Percentiles rank a stretch among this genome's conserved stretches.
phyloP scores from a whole-genome alignment of 139 green algal genomes.

The Yamagishiella unicocca region DNA sequence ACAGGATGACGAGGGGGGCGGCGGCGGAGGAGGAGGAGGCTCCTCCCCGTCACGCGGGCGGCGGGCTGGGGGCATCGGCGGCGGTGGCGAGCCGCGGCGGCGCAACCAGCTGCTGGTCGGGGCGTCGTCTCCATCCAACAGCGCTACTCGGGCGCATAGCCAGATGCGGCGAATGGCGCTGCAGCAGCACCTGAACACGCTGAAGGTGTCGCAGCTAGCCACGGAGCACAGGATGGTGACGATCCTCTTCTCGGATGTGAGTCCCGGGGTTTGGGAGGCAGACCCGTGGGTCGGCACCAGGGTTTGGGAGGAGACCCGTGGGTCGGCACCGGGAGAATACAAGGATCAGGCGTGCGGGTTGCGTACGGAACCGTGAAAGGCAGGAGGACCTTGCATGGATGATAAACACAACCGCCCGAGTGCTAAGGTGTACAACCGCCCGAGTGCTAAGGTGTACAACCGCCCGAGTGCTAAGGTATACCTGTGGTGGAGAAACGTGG shows the following conservation, averaged over 20 bases:
- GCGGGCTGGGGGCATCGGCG: background rate
- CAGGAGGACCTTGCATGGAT: too few species aligned
- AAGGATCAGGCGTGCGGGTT: too few species aligned
- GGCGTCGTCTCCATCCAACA: background rate
- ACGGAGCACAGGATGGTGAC: background rate
- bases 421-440: too few species aligned
- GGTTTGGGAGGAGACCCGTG: background rate
- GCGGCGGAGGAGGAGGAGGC: background rate
- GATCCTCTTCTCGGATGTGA: conserved; percentile 26
- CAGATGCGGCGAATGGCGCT: background rate
- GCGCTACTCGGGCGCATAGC: background rate
- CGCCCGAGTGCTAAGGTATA: too few species aligned
- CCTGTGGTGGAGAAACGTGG: too few species aligned
- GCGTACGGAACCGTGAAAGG: too few species aligned
- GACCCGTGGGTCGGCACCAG: too few species aligned
- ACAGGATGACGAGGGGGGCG: background rate
- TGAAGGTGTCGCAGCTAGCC: conserved; percentile 24
- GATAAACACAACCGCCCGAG: too few species aligned
- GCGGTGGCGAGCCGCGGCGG: background rate
- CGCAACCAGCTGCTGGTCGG: background rate
- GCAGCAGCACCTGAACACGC: conserved; percentile 4
- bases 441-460: too few species aligned
- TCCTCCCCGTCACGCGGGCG: background rate
- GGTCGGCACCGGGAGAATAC: too few species aligned
- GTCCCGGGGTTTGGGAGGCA: background rate